phyloP scores from a whole-genome alignment of 2,329 filamentous ascomycete species.

The Zasmidium angulare region DNA sequence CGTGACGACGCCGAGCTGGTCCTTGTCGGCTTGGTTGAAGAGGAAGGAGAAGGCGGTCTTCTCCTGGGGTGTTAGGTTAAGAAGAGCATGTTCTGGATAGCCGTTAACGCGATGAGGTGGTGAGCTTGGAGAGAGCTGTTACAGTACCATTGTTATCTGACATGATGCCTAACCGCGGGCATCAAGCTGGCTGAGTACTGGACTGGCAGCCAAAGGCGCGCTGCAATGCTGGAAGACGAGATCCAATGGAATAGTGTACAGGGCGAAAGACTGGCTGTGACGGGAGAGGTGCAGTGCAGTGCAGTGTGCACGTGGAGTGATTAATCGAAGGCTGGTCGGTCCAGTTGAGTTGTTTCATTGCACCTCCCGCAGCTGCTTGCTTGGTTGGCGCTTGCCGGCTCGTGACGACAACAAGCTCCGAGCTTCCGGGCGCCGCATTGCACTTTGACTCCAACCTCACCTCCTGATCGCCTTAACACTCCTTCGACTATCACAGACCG shows the following conservation, averaged over 20 bases:
- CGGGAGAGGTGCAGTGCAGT: not conserved
- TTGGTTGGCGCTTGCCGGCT: too few relatives aligned
- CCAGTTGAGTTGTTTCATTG: too few relatives aligned
- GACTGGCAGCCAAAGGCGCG: not conserved
- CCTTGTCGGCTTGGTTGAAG: constrained; percentile 88
- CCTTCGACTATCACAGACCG: too few relatives aligned
- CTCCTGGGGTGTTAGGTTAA: constrained; percentile 83
- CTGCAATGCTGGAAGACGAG: not conserved
- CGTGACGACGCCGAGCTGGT: constrained; percentile 88
- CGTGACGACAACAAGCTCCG: too few relatives aligned
- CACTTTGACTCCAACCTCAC: too few relatives aligned
- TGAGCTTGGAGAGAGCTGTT: not conserved
- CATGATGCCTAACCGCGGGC: constrained; percentile 21
- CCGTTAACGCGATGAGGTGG: constrained; percentile 10
- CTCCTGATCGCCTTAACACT: too few relatives aligned
- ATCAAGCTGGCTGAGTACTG: constrained; percentile 6
- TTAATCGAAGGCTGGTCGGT: too few relatives aligned
- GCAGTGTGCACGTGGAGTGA: not conserved
- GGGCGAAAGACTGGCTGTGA: not conserved
- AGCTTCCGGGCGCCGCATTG: too few relatives aligned
- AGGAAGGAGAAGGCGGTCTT: constrained; percentile 91
- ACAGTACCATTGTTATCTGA: constrained; percentile 26
- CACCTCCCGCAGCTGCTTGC: too few relatives aligned
- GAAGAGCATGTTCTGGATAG: constrained; percentile 32
- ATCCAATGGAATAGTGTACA: not conserved